Conservation (phyloP, 1,284 basidiomycete genomes). For the Fomes fomentarius region DNA sequence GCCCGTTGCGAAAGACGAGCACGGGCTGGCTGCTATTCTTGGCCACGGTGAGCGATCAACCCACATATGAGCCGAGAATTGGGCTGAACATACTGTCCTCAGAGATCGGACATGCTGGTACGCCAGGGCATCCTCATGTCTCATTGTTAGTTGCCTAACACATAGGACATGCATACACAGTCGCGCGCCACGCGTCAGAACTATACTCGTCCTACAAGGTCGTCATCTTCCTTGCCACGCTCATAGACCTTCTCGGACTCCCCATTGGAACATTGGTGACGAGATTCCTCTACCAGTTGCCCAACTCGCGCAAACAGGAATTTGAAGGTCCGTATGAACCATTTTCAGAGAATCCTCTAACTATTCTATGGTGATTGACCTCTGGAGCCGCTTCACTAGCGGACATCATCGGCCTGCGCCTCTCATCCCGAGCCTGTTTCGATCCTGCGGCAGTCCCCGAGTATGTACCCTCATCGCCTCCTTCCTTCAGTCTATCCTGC, state of each 20-base stretch:
- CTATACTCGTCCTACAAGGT: constrained; percentile 64
- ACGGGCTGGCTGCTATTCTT: constrained; percentile 86
- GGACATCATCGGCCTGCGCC: constrained; percentile 74
- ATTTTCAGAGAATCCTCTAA: too few relatives aligned
- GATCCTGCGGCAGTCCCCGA: constrained; percentile 75
- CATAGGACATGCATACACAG: constrained; percentile 38
- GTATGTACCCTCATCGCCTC: constrained; percentile 46
- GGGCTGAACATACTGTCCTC: background rate
- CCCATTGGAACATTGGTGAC: constrained; percentile 47
- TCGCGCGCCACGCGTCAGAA: constrained; percentile 80
- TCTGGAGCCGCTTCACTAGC: too few relatives aligned
- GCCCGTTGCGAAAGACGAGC: constrained; percentile 77
- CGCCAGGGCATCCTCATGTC: constrained; percentile 17
- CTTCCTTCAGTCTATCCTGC: background rate
- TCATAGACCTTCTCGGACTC: constrained; percentile 59
- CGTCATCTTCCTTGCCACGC: constrained; percentile 48
- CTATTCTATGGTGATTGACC: too few relatives aligned
- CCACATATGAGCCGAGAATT: background rate
- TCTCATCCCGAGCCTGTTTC: constrained; percentile 82
- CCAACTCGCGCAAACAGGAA: constrained; percentile 85
- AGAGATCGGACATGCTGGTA: constrained; percentile 90
- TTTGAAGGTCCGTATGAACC: too few relatives aligned
- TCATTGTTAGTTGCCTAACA: background rate
- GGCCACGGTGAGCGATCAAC: constrained; percentile 70
- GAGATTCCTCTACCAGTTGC: constrained; percentile 70